These are phyloP conservation scores for Chrysoporthe austroafricana DNA, from an alignment of 2,329 filamentous ascomycete species.

Conservation along the genomic window DNA sequence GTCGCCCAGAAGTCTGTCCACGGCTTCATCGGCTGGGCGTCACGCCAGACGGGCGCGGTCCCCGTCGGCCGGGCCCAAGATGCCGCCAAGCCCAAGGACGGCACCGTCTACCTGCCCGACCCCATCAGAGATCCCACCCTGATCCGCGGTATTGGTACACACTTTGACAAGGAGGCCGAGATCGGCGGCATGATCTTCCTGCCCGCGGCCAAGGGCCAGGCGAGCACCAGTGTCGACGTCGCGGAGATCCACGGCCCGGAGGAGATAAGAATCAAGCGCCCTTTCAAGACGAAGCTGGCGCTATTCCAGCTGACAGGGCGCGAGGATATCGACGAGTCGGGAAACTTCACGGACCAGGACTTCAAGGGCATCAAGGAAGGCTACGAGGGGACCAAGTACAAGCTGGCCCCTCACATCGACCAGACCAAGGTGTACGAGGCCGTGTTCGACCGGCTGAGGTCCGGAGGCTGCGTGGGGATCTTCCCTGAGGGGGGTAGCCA, in stretches of 20 bases:
- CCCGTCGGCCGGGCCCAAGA: conserved; percentile 94
- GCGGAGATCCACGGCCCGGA: conserved; percentile 77
- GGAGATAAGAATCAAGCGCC: conserved; percentile 83
- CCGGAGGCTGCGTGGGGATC: conserved; percentile 90
- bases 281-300: conserved; percentile 77
- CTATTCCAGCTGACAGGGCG: conserved; percentile 82
- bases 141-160: conserved; percentile 76
- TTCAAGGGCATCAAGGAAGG: conserved; percentile 59
- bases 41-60: conserved; percentile 83
- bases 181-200: conserved; percentile 84
- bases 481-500: conserved; percentile 97
- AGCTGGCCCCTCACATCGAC: conserved; percentile 89
- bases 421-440: conserved; percentile 93
- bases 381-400: conserved; percentile 80
- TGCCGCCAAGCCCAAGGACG: conserved; percentile 76
- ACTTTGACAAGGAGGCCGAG: conserved; percentile 79
- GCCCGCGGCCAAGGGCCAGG: conserved; percentile 77
- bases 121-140: conserved; percentile 83
- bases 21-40: conserved; percentile 87
- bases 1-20: conserved; percentile 96
- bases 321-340: conserved; percentile 70
- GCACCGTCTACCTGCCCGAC: conserved; percentile 86
- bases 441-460: conserved; percentile 81
- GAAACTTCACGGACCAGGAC: conserved; percentile 61
- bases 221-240: conserved; percentile 82